Evolutionary conservation across 2,329 filamentous ascomycete species (phyloP).

Genomic region (Lasiodiplodia gonubiensis): DNA sequence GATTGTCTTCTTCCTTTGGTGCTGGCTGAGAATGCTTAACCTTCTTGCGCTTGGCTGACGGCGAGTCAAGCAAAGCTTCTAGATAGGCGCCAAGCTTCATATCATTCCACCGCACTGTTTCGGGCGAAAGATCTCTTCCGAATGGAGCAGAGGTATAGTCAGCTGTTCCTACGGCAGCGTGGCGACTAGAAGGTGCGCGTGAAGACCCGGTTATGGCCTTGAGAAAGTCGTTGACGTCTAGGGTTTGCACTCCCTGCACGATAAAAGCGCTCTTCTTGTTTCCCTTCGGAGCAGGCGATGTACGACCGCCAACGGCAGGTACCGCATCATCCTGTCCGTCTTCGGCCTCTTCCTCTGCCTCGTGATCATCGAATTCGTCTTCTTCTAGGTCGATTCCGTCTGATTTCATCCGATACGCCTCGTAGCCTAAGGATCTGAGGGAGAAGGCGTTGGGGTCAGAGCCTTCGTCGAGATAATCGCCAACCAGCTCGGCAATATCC

Average conservation of each 20-base stretch:
- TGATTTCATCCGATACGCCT: conserved; percentile 49
- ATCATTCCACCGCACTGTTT: conserved; percentile 42
- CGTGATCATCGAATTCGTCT: conserved; percentile 53
- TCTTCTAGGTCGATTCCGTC: conserved; percentile 46
- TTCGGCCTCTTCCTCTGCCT: conserved; percentile 53
- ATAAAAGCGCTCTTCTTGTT: conserved; percentile 30
- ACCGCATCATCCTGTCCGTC: conserved; percentile 35
- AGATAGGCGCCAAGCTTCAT: conserved; percentile 43
- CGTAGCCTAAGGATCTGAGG: conserved; percentile 56
- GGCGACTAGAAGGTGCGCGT: background rate
- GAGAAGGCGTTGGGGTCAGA: conserved; percentile 55
- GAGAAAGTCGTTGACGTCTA: conserved; percentile 1
- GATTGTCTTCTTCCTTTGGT: background rate
- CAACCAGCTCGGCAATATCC: conserved; percentile 72
- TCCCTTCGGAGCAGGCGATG: conserved; percentile 28
- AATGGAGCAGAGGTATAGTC: background rate
- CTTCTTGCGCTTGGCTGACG: conserved; percentile 38
- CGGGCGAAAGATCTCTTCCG: background rate
- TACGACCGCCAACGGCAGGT: background rate
- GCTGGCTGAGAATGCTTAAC: background rate
- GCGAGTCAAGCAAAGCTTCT: conserved; percentile 42
- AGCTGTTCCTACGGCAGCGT: background rate
- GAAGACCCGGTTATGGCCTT: background rate
- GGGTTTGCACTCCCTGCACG: conserved; percentile 7
- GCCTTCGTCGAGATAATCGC: conserved; percentile 71